Evolutionary conservation across 108 stramenopile species (phyloP), one percentile per base, ranked within the genome.

Genomic region (Pseudonitzschia multistriata): DNA sequence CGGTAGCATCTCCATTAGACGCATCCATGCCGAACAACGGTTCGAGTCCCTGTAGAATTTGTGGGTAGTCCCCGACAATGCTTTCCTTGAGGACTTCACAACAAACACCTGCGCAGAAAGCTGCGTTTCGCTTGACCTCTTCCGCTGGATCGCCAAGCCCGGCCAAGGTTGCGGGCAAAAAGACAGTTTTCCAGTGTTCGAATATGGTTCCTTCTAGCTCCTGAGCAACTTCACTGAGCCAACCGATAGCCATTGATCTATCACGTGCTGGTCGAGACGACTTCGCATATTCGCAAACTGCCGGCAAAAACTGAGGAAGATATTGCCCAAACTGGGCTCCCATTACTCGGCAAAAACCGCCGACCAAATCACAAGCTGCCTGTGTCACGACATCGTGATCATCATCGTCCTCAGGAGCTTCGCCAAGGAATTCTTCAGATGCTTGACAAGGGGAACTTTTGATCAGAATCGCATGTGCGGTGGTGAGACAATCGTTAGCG

Each of bases 191-290:
- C 89, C 95, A 94, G 75, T 96, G 86, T 2, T 90, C 89, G 8
- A 71, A 56, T 42, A 93, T 88, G 22, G 81, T 74, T 7, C 77
- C 78, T 63, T 85, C 91, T 30, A 96, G 62, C 71, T 92, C 90
- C 70, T 93, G 92, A 2, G 96, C 93, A 49, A 97, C 85, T 74
- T 97, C 98, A 24, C 96, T 96, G 37, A 96, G 75, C 78, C 94
- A 96, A 11, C 98, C 97, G 29, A 97, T 82, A 29, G 93, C 95
- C 97, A 97, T 98, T 35, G 92, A 82, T 68, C 98, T 86, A 65
- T 97, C 98, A 49, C 86, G 83, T 22, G 95, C 75, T 36, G 96
- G 92, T 19, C 96, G 83, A 6, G 88, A 89, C 0, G 94, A 83
- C 81, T 95, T 96, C 39, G 88, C 87, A 76, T 89, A 97, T n/a